Evolutionary conservation across 768 basidiomycete species (phyloP).

Genomic region (Chalciporus pseudorubinellus): DNA sequence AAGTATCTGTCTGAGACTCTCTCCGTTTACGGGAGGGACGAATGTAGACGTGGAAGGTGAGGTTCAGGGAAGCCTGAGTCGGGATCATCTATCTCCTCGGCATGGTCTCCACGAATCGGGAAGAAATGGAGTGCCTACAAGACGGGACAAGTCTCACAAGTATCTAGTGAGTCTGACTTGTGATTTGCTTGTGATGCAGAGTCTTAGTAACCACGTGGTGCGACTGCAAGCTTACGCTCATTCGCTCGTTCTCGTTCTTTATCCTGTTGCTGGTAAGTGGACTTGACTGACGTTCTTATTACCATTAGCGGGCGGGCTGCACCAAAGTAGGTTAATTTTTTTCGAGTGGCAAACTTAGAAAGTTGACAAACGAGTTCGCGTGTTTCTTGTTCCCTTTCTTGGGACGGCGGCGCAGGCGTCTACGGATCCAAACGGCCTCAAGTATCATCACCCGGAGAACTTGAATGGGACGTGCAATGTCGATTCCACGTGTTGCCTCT

Average conservation of each 20-base stretch:
- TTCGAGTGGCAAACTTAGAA: background rate
- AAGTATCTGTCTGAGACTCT: background rate
- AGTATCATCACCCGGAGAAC: conserved; percentile 58
- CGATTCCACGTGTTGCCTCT: conserved; percentile 21
- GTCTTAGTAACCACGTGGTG: background rate
- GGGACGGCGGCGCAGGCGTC: conserved; percentile 41
- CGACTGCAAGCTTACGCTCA: background rate
- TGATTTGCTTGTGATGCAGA: too few relatives aligned
- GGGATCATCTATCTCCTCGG: background rate
- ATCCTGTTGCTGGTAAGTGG: background rate
- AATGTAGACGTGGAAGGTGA: background rate
- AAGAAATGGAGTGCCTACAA: conserved; percentile 17
- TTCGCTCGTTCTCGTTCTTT: background rate
- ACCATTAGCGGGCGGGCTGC: conserved; percentile 42
- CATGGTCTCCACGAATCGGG: background rate
- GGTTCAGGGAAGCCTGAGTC: background rate
- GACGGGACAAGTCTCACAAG: conserved; percentile 43
- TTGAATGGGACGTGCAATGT: conserved; percentile 64
- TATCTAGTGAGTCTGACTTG: conserved; percentile 44
- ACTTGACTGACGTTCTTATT: background rate
- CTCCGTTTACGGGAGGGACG: conserved; percentile 4
- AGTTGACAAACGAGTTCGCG: conserved; percentile 1
- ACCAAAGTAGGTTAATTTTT: conserved; percentile 42
- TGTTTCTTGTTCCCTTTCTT: background rate
- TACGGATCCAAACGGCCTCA: conserved; percentile 64